Evolutionary conservation across 495 filamentous ascomycete species (phyloP).

Genomic region (Corynascus novoguineensis): DNA sequence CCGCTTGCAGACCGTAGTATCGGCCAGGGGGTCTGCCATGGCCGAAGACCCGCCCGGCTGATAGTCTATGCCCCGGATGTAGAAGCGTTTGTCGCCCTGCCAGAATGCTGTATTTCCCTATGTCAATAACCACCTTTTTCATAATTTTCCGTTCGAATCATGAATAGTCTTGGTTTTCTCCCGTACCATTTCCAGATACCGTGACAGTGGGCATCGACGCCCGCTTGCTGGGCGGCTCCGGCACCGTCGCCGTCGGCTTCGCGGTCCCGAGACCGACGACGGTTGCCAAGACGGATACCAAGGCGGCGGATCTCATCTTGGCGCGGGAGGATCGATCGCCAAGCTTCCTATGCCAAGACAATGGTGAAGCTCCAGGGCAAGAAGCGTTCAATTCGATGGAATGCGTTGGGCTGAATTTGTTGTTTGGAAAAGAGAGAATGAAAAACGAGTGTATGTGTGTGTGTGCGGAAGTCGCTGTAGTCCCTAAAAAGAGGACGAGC

Average conservation of each 20-base stretch:
- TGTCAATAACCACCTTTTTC: slow-evolving; percentile 20
- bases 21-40: slow-evolving; percentile 75
- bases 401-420: too few relatives aligned
- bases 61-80: slow-evolving; percentile 93
- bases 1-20: slow-evolving; percentile 64
- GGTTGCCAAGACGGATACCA: slow-evolving; percentile 52
- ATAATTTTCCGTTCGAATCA: background rate
- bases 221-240: slow-evolving; percentile 50
- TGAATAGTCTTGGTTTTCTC: too few relatives aligned
- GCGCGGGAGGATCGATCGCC: slow-evolving; percentile 10
- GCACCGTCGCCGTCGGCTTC: slow-evolving; percentile 52
- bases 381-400: background rate
- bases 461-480: too few relatives aligned
- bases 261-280: slow-evolving; percentile 48
- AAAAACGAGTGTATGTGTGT: background rate
- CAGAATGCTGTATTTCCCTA: slow-evolving; percentile 89
- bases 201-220: slow-evolving; percentile 40
- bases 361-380: background rate
- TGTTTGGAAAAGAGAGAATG: background rate
- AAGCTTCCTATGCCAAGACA: slow-evolving; percentile 2
- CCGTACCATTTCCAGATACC: slow-evolving; percentile 44
- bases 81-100: slow-evolving; percentile 76
- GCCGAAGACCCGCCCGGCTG: slow-evolving; percentile 75
- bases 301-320: slow-evolving; percentile 21
- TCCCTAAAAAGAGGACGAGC: background rate